Evolutionary conservation across 768 basidiomycete species (phyloP).

Genomic region (Boletellus emodensis): DNA sequence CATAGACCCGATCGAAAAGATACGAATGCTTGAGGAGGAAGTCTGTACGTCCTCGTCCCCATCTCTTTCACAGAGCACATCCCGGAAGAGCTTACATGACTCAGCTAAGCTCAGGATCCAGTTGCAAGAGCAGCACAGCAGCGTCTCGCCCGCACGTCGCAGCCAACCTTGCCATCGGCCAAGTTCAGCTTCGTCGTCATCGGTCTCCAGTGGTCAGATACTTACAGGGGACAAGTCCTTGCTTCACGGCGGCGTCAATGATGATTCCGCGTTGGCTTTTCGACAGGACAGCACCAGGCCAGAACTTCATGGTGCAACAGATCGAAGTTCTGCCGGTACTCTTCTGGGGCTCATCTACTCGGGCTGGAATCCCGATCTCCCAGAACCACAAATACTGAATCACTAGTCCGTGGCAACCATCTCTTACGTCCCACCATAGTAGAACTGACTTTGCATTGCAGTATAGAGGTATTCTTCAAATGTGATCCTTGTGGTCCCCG

Average conservation of each 20-base stretch:
- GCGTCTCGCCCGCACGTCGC: slow-evolving; percentile 19
- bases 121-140: slow-evolving; percentile 51
- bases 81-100: slow-evolving; percentile 10
- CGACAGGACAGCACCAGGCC: slow-evolving; percentile 50
- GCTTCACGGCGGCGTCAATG: not conserved
- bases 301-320: slow-evolving; percentile 38
- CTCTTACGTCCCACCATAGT: slow-evolving; percentile 4
- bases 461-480: slow-evolving; percentile 84
- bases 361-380: slow-evolving; percentile 85
- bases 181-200: slow-evolving; percentile 22
- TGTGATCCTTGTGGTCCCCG: slow-evolving; percentile 85
- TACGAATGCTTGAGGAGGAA: slow-evolving; percentile 71
- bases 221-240: slow-evolving; percentile 5
- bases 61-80: not conserved
- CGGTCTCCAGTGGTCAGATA: slow-evolving; percentile 13
- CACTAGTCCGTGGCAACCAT: slow-evolving; percentile 59
- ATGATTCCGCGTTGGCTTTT: slow-evolving; percentile 11
- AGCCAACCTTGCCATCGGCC: slow-evolving; percentile 18
- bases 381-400: slow-evolving; percentile 65
- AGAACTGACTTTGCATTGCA: slow-evolving; percentile 29
- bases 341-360: slow-evolving; percentile 65
- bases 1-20: slow-evolving; percentile 74
- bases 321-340: slow-evolving; percentile 44
- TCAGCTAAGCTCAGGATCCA: slow-evolving; percentile 62
- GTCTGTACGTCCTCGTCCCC: slow-evolving; percentile 47